phyloP scores from a whole-genome alignment of 2,329 filamentous ascomycete species.

The Aspergillus sclerotialis region DNA sequence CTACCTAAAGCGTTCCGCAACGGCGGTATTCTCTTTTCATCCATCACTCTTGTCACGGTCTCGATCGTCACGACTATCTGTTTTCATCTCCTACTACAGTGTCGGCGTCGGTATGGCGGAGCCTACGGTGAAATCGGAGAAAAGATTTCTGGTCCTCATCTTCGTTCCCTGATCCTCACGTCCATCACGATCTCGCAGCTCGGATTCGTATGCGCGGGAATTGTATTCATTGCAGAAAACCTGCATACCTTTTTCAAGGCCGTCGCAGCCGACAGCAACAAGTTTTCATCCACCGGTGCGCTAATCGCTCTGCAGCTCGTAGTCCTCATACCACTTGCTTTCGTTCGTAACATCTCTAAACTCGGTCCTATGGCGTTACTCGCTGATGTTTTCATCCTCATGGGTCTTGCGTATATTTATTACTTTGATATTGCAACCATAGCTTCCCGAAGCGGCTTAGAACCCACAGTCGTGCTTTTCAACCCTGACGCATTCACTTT shows the following conservation, averaged over 20 bases:
- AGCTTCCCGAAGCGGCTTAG: slow-evolving; percentile 57
- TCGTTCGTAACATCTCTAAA: slow-evolving; percentile 92
- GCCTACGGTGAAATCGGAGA: slow-evolving; percentile 70
- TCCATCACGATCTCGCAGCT: slow-evolving; percentile 70
- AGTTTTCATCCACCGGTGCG: slow-evolving; percentile 48
- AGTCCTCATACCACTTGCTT: slow-evolving; percentile 83
- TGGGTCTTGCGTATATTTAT: slow-evolving; percentile 85
- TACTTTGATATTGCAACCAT: slow-evolving; percentile 88
- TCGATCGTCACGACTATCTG: slow-evolving; percentile 62
- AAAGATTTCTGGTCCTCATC: slow-evolving; percentile 55
- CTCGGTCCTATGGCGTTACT: slow-evolving; percentile 85
- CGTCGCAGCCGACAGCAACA: slow-evolving; percentile 42
- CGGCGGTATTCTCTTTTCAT: slow-evolving; percentile 69
- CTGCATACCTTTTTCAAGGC: slow-evolving; percentile 60
- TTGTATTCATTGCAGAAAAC: slow-evolving; percentile 74
- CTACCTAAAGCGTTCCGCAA: slow-evolving; percentile 73
- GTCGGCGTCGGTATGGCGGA: slow-evolving; percentile 56
- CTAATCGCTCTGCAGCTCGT: slow-evolving; percentile 78
- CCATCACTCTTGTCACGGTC: slow-evolving; percentile 58
- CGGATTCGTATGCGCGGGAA: slow-evolving; percentile 69
- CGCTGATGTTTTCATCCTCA: slow-evolving; percentile 85
- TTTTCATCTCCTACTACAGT: slow-evolving; percentile 65
- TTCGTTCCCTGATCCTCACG: slow-evolving; percentile 59
- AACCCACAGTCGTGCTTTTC: slow-evolving; percentile 81
- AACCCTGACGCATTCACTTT: slow-evolving; percentile 86